Evolutionary conservation across 1,139 yeast genomes (phyloP).

Genomic region (Blastobotrys illinoisensis): DNA sequence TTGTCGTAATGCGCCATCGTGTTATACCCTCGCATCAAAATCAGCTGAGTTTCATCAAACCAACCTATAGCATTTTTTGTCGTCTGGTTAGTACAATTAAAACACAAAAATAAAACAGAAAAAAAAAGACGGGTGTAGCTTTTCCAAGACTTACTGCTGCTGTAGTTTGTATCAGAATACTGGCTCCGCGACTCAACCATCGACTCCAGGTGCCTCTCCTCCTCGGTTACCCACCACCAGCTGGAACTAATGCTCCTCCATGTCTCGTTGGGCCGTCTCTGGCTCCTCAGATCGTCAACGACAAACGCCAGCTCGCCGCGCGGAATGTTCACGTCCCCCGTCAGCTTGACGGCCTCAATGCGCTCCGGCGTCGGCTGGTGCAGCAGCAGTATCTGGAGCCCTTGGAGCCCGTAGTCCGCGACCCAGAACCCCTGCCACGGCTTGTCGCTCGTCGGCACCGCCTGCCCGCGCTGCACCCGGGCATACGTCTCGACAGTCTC

Average conservation of each 20-base stretch:
- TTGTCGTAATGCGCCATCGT: not conserved
- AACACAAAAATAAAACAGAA: not conserved
- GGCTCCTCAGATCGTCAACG: constrained; percentile 20
- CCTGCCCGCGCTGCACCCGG: constrained; percentile 11
- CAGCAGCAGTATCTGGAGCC: constrained; percentile 16
- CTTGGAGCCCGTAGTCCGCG: constrained; percentile 21
- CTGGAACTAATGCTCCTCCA: not conserved
- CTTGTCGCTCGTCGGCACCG: constrained; percentile 10
- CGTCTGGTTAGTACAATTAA: not conserved
- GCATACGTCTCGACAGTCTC: constrained; percentile 14
- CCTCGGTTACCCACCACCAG: not conserved
- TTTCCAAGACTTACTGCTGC: not conserved
- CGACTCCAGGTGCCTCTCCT: not conserved
- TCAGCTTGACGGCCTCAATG: constrained; percentile 29
- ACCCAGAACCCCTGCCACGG: constrained; percentile 29
- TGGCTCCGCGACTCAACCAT: not conserved
- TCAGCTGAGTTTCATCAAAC: not conserved
- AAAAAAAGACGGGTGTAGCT: too few species aligned
- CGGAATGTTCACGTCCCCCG: constrained; percentile 29
- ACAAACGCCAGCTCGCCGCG: constrained; percentile 28
- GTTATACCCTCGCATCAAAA: not conserved
- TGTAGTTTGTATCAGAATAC: not conserved
- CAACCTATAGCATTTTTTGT: not conserved
- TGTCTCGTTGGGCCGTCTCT: not conserved
- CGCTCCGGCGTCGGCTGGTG: constrained; percentile 22